These are phyloP conservation scores for Schizosaccharomyces octosporus DNA, from an alignment of 805 yeast species.

Conservation along the genomic window DNA sequence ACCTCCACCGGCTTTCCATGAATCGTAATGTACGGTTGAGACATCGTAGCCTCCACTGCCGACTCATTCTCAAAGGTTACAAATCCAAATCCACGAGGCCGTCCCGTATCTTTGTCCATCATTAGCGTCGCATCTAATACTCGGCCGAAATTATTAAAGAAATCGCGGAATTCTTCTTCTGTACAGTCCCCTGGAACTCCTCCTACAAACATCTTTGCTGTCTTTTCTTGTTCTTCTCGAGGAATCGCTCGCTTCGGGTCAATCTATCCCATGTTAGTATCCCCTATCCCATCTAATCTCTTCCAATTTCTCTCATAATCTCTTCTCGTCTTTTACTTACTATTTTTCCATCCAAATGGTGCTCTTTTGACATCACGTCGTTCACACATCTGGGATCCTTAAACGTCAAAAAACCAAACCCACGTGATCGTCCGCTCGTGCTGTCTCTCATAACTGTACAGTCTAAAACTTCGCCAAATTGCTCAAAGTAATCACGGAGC, in stretches of 20 bases:
- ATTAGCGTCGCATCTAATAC: conserved; percentile 89
- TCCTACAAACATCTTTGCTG: conserved; percentile 91
- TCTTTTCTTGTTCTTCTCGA: conserved; percentile 85
- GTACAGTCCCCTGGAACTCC: conserved; percentile 87
- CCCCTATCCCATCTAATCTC: not conserved
- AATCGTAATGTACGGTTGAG: conserved; percentile 54
- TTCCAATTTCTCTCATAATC: not conserved
- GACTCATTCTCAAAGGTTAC: conserved; percentile 86
- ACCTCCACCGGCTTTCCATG: conserved; percentile 40
- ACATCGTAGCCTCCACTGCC: conserved; percentile 74
- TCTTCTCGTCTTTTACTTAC: conserved; percentile 4
- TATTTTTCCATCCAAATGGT: conserved; percentile 78
- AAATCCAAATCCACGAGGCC: conserved; percentile 92
- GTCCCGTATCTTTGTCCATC: conserved; percentile 92
- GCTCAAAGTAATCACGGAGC: conserved; percentile 53
- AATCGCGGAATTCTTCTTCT: conserved; percentile 67
- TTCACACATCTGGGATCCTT: conserved; percentile 61
- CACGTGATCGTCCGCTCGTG: conserved; percentile 63
- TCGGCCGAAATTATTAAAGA: conserved; percentile 67
- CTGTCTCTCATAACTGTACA: conserved; percentile 82
- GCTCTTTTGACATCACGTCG: conserved; percentile 64
- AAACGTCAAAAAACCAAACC: conserved; percentile 84
- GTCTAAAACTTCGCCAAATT: conserved; percentile 73
- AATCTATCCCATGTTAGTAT: conserved; percentile 17
- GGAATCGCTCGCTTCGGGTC: conserved; percentile 97